Percentiles rank a stretch among this genome's conserved stretches.
These are phyloP conservation scores for Dimargaris cristalligena DNA, from an alignment of 192 early-diverging fungal genomes.

Conservation along the genomic window DNA sequence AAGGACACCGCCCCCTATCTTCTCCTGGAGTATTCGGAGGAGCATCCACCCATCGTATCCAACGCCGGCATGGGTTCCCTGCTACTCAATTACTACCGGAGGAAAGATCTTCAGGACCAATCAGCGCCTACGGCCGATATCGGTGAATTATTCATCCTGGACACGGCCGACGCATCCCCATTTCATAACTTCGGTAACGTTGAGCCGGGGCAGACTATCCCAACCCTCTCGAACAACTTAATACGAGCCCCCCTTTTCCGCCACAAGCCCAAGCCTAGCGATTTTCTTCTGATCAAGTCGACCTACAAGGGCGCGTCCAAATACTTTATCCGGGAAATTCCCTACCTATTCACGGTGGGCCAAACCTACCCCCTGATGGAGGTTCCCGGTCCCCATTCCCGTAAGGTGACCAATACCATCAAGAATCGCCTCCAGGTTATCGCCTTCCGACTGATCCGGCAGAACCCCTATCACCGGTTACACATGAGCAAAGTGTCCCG, in stretches of 20 bases:
- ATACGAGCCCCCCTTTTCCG: slow-evolving; percentile 81
- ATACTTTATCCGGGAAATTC: slow-evolving; percentile 74
- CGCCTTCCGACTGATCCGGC: slow-evolving; percentile 72
- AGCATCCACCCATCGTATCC: slow-evolving; percentile 82
- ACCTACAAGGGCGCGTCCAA: slow-evolving; percentile 61
- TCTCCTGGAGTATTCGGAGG: slow-evolving; percentile 87
- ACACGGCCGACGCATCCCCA: slow-evolving; percentile 78
- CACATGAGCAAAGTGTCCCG: slow-evolving; percentile 60
- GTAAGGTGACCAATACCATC: slow-evolving; percentile 74
- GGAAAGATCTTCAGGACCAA: slow-evolving; percentile 64
- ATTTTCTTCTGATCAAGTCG: slow-evolving; percentile 73
- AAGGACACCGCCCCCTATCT: slow-evolving; percentile 72
- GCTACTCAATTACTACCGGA: slow-evolving; percentile 90
- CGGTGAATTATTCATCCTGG: slow-evolving; percentile 72
- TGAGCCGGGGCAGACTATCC: slow-evolving; percentile 74
- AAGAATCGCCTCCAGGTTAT: slow-evolving; percentile 78
- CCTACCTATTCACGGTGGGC: slow-evolving; percentile 67
- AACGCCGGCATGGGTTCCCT: slow-evolving; percentile 92
- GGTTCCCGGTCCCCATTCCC: slow-evolving; percentile 86
- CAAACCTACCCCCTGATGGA: slow-evolving; percentile 89
- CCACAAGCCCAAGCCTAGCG: slow-evolving; percentile 48
- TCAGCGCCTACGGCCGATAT: slow-evolving; percentile 60
- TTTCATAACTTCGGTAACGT: slow-evolving; percentile 93
- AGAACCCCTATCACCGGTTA: slow-evolving; percentile 54
- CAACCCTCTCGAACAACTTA: slow-evolving; percentile 84